Conservation (phyloP, 345 rosid species). For the Dovyalis caffra region DNA sequence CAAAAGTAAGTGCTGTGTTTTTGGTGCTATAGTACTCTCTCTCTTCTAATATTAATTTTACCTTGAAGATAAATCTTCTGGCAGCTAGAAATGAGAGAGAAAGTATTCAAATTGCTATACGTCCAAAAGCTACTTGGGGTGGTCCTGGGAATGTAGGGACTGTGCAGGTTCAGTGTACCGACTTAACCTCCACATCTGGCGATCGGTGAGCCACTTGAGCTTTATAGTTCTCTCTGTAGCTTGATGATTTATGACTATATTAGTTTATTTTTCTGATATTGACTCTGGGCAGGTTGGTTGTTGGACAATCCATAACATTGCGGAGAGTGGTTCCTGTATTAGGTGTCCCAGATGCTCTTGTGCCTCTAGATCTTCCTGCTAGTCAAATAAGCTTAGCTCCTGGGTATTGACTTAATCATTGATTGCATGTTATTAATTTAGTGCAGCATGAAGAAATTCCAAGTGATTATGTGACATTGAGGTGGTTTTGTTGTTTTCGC, state of each 20-base stretch:
- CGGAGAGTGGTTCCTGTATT: slow-evolving; percentile 73
- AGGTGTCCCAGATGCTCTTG: slow-evolving; percentile 98
- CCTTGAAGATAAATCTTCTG: slow-evolving; percentile 74
- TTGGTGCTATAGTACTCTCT: slow-evolving; percentile 10
- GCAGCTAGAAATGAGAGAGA: slow-evolving; percentile 98
- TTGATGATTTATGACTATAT: slow-evolving; percentile 12
- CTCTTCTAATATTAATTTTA: slow-evolving; percentile 20
- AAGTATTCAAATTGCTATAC: slow-evolving; percentile 88
- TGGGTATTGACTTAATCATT: slow-evolving; percentile 51
- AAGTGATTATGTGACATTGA: slow-evolving; percentile 14
- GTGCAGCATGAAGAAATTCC: slow-evolving; percentile 5
- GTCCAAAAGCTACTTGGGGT: slow-evolving; percentile 91
- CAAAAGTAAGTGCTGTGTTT: neutral
- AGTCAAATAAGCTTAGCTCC: slow-evolving; percentile 72
- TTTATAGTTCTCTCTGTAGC: slow-evolving; percentile 1
- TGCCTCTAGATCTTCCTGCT: slow-evolving; percentile 78
- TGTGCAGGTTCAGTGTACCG: slow-evolving; percentile 84
- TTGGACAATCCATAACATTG: slow-evolving; percentile 70
- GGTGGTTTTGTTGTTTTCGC: slow-evolving; percentile 15
- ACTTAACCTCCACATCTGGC: slow-evolving; percentile 76
- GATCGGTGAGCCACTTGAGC: slow-evolving; percentile 60
- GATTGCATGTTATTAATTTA: slow-evolving; percentile 3
- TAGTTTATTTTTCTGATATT: slow-evolving; percentile 19
- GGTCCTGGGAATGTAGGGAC: slow-evolving; percentile 60
- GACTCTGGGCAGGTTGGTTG: slow-evolving; percentile 54